phyloP scores from a whole-genome alignment of 1,284 basidiomycete species.

The Earliella scabrosa region DNA sequence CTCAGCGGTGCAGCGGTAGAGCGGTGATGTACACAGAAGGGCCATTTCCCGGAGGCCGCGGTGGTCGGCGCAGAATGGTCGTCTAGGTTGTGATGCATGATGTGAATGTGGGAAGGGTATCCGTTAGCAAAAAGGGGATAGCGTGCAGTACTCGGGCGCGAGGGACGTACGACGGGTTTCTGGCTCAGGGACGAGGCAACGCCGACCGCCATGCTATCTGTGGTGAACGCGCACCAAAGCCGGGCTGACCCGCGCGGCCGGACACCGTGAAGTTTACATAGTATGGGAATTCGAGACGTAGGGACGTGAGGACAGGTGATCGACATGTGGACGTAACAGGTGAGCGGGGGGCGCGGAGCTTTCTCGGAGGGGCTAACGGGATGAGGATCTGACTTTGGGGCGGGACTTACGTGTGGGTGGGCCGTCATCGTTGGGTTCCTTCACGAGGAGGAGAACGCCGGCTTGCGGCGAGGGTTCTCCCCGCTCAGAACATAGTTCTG shows the following conservation, averaged over 20 bases:
- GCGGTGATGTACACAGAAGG: constrained; percentile 26
- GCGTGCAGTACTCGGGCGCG: background rate
- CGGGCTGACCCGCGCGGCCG: constrained; percentile 45
- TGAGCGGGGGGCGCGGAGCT: background rate
- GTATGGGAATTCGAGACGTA: background rate
- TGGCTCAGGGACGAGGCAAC: constrained; percentile 57
- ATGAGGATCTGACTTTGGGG: background rate
- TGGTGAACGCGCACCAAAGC: constrained; percentile 82
- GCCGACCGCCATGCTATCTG: constrained; percentile 78
- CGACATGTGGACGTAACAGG: background rate
- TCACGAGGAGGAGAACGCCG: constrained; percentile 52
- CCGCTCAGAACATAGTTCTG: constrained; percentile 29
- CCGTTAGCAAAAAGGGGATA: constrained; percentile 1
- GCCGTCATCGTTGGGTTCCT: constrained; percentile 41
- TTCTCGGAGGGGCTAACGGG: background rate
- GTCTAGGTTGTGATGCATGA: constrained; percentile 16
- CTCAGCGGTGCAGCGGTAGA: constrained; percentile 19
- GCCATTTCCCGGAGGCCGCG: constrained; percentile 5
- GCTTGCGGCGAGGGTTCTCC: constrained; percentile 37
- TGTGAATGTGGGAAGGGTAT: background rate
- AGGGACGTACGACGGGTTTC: constrained; percentile 56
- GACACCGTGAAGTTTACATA: constrained; percentile 9
- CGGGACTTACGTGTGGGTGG: constrained; percentile 26
- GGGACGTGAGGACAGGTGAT: no score
- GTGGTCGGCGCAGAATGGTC: constrained; percentile 26